These are phyloP conservation scores for Ascosphaera aggregata DNA, from an alignment of 2,329 filamentous ascomycete genomes.

Conservation along the genomic window DNA sequence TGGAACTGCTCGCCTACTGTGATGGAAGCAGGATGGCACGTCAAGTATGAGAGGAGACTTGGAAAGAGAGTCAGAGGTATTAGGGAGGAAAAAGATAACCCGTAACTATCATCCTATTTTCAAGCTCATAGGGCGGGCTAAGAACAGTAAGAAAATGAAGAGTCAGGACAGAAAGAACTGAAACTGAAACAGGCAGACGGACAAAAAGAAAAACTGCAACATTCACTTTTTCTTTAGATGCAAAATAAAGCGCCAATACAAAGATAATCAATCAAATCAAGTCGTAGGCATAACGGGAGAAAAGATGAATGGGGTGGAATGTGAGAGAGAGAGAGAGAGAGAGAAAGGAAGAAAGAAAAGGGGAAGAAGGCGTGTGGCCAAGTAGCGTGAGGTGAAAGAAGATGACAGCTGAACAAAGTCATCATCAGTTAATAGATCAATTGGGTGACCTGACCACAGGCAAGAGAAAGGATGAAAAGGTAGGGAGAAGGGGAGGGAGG, in stretches of 20 bases:
- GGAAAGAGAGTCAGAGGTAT: too few relatives aligned
- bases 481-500: not conserved
- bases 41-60: too few relatives aligned
- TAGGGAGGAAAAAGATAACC: too few relatives aligned
- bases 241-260: not conserved
- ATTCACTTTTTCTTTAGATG: not conserved
- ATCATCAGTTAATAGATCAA: not conserved
- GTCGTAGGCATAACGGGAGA: not conserved
- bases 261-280: not conserved
- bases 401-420: not conserved
- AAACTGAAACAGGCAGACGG: conserved; percentile 1
- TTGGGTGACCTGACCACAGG: not conserved
- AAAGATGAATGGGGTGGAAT: not conserved
- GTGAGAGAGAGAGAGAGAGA: not conserved
- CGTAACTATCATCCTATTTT: too few relatives aligned
- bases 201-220: not conserved
- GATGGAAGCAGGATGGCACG: too few relatives aligned
- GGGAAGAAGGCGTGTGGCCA: not conserved
- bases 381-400: too few relatives aligned
- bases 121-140: too few relatives aligned
- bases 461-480: not conserved
- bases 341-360: conserved; percentile 1
- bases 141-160: not conserved
- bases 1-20: too few relatives aligned
- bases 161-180: not conserved